phyloP scores from a whole-genome alignment of 2,329 filamentous ascomycete species.

The Trichoderma atrobrunneum region DNA sequence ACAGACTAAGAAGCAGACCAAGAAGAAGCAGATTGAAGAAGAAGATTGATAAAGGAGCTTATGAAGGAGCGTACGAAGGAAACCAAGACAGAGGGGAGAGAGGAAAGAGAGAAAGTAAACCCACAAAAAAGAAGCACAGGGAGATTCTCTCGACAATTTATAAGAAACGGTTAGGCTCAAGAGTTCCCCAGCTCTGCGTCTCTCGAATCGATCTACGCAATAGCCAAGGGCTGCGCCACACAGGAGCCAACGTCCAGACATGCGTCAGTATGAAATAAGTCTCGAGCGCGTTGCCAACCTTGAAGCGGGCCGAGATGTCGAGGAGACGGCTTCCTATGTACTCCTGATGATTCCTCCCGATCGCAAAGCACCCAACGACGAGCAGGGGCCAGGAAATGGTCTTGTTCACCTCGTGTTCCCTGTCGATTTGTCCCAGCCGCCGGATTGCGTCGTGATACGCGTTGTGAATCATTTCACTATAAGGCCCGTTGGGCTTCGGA shows the following conservation, averaged over 20 bases:
- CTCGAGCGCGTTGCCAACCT: slow-evolving; percentile 45
- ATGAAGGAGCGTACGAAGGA: too few relatives aligned
- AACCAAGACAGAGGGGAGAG: background rate
- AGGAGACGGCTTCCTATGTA: slow-evolving; percentile 33
- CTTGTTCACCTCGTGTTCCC: slow-evolving; percentile 37
- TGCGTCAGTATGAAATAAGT: slow-evolving; percentile 41
- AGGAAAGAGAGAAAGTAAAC: background rate
- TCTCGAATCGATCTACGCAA: slow-evolving; percentile 45
- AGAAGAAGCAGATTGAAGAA: background rate
- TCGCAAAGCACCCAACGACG: slow-evolving; percentile 38
- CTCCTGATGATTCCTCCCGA: slow-evolving; percentile 31
- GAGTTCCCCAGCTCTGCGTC: slow-evolving; percentile 34
- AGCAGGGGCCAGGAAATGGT: slow-evolving; percentile 41
- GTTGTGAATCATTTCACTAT: slow-evolving; percentile 22
- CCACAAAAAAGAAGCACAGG: accelerated
- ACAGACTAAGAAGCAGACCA: too few relatives aligned
- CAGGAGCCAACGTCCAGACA: slow-evolving; percentile 38
- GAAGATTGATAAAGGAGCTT: background rate
- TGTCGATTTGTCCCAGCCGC: slow-evolving; percentile 33
- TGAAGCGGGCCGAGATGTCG: slow-evolving; percentile 37
- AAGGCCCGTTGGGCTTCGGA: slow-evolving; percentile 18
- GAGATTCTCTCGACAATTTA: too few relatives aligned
- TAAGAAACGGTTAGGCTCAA: too few relatives aligned
- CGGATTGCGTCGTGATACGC: slow-evolving; percentile 28
- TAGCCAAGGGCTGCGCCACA: slow-evolving; percentile 40